phyloP scores from a whole-genome alignment of 2,329 filamentous ascomycete genomes.

The Ophiostoma sp. region DNA sequence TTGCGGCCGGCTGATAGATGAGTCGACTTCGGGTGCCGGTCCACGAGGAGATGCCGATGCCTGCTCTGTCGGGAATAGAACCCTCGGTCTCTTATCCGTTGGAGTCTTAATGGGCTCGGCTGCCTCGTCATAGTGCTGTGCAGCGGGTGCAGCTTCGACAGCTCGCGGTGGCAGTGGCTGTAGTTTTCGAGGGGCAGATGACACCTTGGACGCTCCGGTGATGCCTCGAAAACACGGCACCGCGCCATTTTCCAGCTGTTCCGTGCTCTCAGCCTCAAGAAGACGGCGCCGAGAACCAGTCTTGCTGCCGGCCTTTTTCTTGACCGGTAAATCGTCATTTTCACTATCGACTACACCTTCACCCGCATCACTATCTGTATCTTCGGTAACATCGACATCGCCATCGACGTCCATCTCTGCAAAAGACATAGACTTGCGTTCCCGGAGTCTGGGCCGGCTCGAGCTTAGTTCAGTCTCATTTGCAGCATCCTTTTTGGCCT shows the following conservation, averaged over 20 bases:
- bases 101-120: neutral
- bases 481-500: neutral
- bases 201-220: constrained; percentile 7
- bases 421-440: constrained; percentile 7
- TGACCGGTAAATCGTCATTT: neutral
- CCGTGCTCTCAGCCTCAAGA: neutral
- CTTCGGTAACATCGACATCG: neutral
- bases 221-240: constrained; percentile 12
- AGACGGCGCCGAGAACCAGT: neutral
- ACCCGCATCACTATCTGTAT: neutral
- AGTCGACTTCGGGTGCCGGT: neutral
- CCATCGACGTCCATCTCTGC: neutral
- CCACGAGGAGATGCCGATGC: neutral
- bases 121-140: neutral
- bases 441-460: neutral
- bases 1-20: neutral
- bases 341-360: neutral
- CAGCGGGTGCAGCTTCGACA: neutral
- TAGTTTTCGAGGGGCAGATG: neutral
- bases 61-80: neutral
- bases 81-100: neutral
- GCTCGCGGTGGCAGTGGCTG: neutral
- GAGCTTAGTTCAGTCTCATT: neutral
- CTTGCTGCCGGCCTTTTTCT: neutral
- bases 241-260: neutral